Evolutionary conservation across 257 asterid species (phyloP), one percentile per base, ranked within the genome.

Genomic region (Avicennia marina): DNA sequence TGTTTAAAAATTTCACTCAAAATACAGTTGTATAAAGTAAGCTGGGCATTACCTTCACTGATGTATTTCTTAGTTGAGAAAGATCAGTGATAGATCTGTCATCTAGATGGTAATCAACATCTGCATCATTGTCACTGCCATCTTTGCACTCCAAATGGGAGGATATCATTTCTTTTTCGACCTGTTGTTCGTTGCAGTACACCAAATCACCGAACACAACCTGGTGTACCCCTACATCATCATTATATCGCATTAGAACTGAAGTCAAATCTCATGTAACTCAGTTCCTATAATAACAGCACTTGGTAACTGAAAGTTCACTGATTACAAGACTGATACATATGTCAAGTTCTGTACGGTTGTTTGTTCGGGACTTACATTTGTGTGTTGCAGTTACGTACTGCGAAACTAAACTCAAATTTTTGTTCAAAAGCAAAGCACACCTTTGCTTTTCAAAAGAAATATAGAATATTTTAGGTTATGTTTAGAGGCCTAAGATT

Each of bases 131-230:
- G 27, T 46, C 69, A 63, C 26, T 60, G 51, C 51, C 74, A 58
- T 67, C 80, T 72, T 78, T 78, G 15, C 58, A 63, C 51, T 81
- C 93, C 71, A 73, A 64, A 68, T 55, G 31, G 45, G 72, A 59
- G 21, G 74, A 56, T 42, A 48, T 16, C 12, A 50, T 61, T 73
- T 77, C 84, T 38, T 63, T 72, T 58, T 42, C 77, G 32, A 54
- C 47, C 34, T 55, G 72, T 64, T 71, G 76, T 34, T 88, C 90
- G 52, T 88, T 85, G 81, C 89, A 74, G 78, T 73, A 85, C 31
- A 87, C 98, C 77, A 91, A 76, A 73, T 91, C 98, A 60, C 98
- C 98, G 80, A 80, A 41, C 58, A 76, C 87, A 67, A 83, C 85
- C 64, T 74, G 74, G 64, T 76, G 75, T 71, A 73, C 38, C 63